Conservation (phyloP, 208 protist genomes). For the Leishmania turanica region DNA sequence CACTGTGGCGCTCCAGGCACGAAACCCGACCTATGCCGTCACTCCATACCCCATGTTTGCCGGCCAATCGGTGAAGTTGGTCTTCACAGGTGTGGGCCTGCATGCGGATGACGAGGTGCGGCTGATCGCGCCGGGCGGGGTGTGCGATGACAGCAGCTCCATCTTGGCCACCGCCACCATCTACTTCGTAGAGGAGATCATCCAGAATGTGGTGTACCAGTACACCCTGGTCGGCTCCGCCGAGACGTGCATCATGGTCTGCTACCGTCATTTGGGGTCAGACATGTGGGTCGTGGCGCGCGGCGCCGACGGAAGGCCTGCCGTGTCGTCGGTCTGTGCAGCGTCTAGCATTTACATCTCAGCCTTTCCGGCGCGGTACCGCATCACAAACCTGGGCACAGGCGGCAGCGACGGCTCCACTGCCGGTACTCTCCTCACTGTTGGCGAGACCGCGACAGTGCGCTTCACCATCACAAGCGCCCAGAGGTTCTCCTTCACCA, state of each 20-base stretch:
- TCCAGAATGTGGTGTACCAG: slow-evolving; percentile 39
- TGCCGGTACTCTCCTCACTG: slow-evolving; percentile 29
- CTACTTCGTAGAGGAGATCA: slow-evolving; percentile 39
- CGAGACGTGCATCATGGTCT: slow-evolving; percentile 68
- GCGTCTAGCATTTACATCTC: slow-evolving; percentile 63
- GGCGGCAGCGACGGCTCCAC: not conserved
- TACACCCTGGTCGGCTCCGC: slow-evolving; percentile 69
- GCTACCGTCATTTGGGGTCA: slow-evolving; percentile 58
- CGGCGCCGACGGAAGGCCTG: slow-evolving; percentile 3
- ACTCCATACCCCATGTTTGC: slow-evolving; percentile 61
- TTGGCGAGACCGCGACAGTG: slow-evolving; percentile 61
- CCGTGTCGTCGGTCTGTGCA: slow-evolving; percentile 41
- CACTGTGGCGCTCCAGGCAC: slow-evolving; percentile 43
- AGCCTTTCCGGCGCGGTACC: slow-evolving; percentile 65
- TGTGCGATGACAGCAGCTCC: slow-evolving; percentile 29
- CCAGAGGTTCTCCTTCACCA: slow-evolving; percentile 23
- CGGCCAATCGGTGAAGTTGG: slow-evolving; percentile 58
- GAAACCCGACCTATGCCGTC: slow-evolving; percentile 81
- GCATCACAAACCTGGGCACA: slow-evolving; percentile 23
- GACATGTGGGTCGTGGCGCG: slow-evolving; percentile 56
- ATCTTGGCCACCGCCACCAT: slow-evolving; percentile 38
- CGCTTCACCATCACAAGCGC: slow-evolving; percentile 44
- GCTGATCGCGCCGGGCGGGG: slow-evolving; percentile 40
- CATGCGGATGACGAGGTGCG: slow-evolving; percentile 49
- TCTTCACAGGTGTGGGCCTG: slow-evolving; percentile 63